phyloP scores from a whole-genome alignment of 2,329 filamentous ascomycete species.

The Pseudocercospora macadamiae region DNA sequence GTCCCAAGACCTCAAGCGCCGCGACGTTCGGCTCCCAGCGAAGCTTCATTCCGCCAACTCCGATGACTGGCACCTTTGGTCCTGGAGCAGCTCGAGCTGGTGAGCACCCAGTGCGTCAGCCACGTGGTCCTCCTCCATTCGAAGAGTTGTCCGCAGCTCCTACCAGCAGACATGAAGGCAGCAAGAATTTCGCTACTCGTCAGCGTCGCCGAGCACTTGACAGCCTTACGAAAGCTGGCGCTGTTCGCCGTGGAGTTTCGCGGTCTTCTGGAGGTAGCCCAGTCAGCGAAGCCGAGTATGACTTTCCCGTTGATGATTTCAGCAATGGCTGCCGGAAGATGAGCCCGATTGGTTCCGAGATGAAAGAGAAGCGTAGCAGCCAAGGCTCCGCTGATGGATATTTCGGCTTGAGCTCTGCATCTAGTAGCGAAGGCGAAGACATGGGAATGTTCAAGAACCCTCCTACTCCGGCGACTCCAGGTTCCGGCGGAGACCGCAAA shows the following conservation, averaged over 20 bases:
- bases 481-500: slow-evolving; percentile 70
- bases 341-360: slow-evolving; percentile 43
- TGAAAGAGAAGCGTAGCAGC: slow-evolving; percentile 42
- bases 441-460: slow-evolving; percentile 39
- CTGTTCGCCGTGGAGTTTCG: slow-evolving; percentile 74
- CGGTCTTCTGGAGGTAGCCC: slow-evolving; percentile 70
- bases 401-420: slow-evolving; percentile 64
- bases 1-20: slow-evolving; percentile 70
- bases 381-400: slow-evolving; percentile 40
- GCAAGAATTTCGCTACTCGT: slow-evolving; percentile 93
- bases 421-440: slow-evolving; percentile 65
- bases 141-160: slow-evolving; percentile 90
- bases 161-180: slow-evolving; percentile 90
- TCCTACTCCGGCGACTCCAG: slow-evolving; percentile 63
- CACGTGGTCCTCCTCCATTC: slow-evolving; percentile 84
- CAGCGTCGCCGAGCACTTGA: slow-evolving; percentile 89
- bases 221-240: slow-evolving; percentile 86
- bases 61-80: slow-evolving; percentile 82
- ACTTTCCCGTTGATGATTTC: slow-evolving; percentile 70
- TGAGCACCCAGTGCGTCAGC: slow-evolving; percentile 91
- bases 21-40: slow-evolving; percentile 51
- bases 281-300: slow-evolving; percentile 76
- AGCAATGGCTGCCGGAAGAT: slow-evolving; percentile 38
- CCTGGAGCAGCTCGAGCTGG: slow-evolving; percentile 91
- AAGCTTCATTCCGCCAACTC: slow-evolving; percentile 70